Evolutionary conservation across 2,329 filamentous ascomycete species (phyloP), one percentile per base, ranked within the genome.

Genomic region (Byssothecium circinans): DNA sequence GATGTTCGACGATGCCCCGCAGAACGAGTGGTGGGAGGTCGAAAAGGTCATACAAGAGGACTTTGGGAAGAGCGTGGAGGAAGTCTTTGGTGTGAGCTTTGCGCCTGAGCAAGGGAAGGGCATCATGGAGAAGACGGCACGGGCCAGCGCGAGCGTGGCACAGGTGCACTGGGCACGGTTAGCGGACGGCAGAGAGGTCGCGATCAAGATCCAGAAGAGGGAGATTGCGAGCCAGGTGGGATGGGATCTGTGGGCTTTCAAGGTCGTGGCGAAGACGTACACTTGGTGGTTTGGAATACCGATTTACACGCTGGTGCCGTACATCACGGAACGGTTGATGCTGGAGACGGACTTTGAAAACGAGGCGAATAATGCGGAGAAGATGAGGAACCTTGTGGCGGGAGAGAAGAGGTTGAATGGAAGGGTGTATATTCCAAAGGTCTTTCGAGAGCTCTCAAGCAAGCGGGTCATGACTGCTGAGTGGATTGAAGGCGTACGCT

Each of bases 1-100:
- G 63, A 96, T 99, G 90, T 99, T 97, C 68, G 94, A 97, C 68
- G 92, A 97, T 75, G 94, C 94, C 53, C 91, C 92, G 30, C 91
- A 96, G 77, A 94, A 95, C 67, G 79, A 81, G 34, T 97, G 91
- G 91, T 80, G 78, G 56, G 89, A 92, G 41, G 86, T 96, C 2
- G 87, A 95, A 74, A 82, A 79, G 64, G 91, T 97, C 11, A 88
- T 99, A 33, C 78, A 83, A 18, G 85, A 95, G 68, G 94, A 97
- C 61, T 97, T 96, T 77, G 82, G 86, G 3, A 86, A 83, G 68
- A 85, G 84, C 19, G 85, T 87, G 0, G 90, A 96, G 74, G 91
- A 96, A 57, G 89, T 96, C 0, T 97, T 97, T 71, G 91, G 90
- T 0, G 85, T 96, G 17, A 90, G 87, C 61, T 95, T 96, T 67